These are phyloP conservation scores for Rubia peregrina DNA, from an alignment of 305 asterid species.

Conservation along the genomic window DNA sequence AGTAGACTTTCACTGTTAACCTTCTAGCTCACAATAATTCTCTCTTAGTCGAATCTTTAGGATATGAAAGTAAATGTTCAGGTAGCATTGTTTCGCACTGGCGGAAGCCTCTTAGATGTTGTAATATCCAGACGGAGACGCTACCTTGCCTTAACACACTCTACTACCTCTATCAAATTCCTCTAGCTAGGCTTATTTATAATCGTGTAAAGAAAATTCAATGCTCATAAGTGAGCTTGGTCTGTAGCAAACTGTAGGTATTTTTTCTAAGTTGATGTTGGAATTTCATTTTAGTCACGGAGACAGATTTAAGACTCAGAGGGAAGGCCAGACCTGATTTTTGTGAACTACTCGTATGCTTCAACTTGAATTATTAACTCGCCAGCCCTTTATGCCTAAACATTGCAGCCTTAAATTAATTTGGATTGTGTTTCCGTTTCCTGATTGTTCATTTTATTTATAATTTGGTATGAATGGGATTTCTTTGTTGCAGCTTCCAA, in stretches of 20 bases:
- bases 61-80: background rate
- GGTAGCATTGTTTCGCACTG: background rate
- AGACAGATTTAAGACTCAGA: background rate
- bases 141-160: background rate
- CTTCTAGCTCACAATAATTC: background rate
- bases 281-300: background rate
- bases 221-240: conserved; percentile 4
- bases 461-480: background rate
- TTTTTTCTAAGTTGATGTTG: background rate
- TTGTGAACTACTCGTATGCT: background rate
- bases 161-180: background rate
- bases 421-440: background rate
- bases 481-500: conserved; percentile 51
- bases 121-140: background rate
- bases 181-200: background rate
- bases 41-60: background rate
- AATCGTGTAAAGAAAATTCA: background rate
- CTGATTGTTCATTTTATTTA: background rate
- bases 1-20: background rate
- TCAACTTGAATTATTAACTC: background rate
- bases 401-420: background rate
- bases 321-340: background rate
- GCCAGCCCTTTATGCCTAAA: conserved; percentile 2
- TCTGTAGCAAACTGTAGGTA: background rate
- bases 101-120: background rate